Conservation (phyloP, 2,329 filamentous ascomycete species). For the Ceratocystis alfenasii region DNA sequence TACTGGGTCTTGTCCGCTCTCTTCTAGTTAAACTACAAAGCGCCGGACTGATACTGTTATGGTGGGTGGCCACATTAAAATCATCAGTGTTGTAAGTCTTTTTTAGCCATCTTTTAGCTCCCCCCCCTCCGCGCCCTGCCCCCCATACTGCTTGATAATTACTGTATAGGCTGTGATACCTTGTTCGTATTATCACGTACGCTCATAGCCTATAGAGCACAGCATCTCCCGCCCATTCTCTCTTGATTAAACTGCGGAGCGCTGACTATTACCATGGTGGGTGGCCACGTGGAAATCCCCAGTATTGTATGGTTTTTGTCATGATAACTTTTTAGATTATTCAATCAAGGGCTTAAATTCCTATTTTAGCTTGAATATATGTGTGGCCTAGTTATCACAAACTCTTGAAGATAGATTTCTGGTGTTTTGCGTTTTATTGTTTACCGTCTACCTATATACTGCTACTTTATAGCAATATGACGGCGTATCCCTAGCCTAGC, state of each 20-base stretch:
- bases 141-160: neutral
- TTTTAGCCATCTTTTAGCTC: neutral
- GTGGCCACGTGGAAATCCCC: neutral
- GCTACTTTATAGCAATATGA: no score
- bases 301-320: neutral
- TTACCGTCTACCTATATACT: no score
- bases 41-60: conserved; percentile 14
- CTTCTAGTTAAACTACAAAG: conserved; percentile 18
- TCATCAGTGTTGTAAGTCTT: conserved; percentile 12
- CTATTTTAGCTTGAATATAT: no score
- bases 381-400: no score
- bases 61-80: conserved; percentile 20
- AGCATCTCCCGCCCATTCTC: neutral
- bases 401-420: no score
- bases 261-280: neutral
- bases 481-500: no score
- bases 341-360: no score
- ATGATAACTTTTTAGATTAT: neutral
- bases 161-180: neutral
- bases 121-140: no score
- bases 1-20: conserved; percentile 19
- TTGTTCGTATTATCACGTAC: neutral
- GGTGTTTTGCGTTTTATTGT: no score
- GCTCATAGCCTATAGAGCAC: neutral
- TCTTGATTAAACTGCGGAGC: neutral